Evolutionary conservation across 352 stramenopile genomes (phyloP).

Genomic region (Pythium brachiatum): DNA sequence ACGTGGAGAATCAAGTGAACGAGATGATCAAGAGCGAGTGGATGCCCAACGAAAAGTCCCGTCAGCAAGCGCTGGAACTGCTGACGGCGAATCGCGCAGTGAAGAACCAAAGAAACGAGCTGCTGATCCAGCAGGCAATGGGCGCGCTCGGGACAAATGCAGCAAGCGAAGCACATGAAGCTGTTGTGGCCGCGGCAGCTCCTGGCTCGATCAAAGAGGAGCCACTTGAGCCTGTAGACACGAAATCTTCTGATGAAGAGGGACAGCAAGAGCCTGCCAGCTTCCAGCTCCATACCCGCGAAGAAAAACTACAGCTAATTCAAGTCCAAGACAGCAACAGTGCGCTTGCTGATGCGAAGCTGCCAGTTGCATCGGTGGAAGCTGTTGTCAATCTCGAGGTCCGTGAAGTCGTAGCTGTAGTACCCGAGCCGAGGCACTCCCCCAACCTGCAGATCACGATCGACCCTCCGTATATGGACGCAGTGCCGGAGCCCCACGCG

Average conservation of each 20-base stretch:
- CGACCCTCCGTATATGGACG: background rate
- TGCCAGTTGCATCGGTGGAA: background rate
- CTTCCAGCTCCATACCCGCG: too few species aligned
- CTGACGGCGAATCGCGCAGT: constrained; percentile 32
- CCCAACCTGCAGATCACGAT: background rate
- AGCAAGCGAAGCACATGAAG: background rate
- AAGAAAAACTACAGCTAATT: too few species aligned
- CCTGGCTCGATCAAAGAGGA: too few species aligned
- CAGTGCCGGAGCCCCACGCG: background rate
- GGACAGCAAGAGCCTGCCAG: too few species aligned
- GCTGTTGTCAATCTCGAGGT: background rate
- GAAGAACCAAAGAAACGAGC: constrained; percentile 44
- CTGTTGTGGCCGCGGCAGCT: background rate
- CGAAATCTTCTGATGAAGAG: too few species aligned
- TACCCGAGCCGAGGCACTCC: background rate
- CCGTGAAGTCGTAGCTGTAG: background rate
- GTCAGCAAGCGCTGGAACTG: constrained; percentile 40
- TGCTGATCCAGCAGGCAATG: constrained; percentile 56
- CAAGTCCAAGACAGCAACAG: too few species aligned
- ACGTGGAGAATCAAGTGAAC: constrained; percentile 47
- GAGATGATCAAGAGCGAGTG: constrained; percentile 51
- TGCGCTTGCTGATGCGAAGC: too few species aligned
- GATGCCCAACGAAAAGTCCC: constrained; percentile 50
- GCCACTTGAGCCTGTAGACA: too few species aligned
- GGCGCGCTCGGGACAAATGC: constrained; percentile 8